phyloP scores from a whole-genome alignment of 208 protist species.

The Leptomonas seymouri region DNA sequence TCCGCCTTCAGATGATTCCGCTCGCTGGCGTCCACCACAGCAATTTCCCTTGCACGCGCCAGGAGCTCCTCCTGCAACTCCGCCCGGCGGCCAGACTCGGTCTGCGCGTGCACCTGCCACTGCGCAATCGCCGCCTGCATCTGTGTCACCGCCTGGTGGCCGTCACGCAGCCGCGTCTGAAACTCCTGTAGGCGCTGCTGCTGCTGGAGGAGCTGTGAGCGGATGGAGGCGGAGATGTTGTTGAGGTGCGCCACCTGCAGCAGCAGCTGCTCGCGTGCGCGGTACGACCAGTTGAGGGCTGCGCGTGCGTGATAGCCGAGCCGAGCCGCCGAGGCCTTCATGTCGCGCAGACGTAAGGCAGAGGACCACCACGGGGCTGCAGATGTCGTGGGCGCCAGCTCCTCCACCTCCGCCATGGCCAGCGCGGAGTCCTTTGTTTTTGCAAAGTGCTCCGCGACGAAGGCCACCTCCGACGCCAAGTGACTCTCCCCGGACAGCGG shows the following conservation, averaged over 20 bases:
- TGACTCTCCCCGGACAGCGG: constrained; percentile 25
- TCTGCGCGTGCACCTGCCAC: constrained; percentile 39
- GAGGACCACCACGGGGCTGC: constrained; percentile 72
- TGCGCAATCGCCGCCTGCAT: constrained; percentile 38
- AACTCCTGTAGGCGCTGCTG: constrained; percentile 57
- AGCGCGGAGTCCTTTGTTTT: constrained; percentile 26
- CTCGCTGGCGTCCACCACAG: constrained; percentile 28
- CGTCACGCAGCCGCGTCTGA: constrained; percentile 26
- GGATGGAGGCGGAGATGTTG: constrained; percentile 39
- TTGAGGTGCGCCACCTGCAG: constrained; percentile 61
- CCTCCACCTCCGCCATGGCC: constrained; percentile 26
- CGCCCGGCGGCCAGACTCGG: constrained; percentile 33
- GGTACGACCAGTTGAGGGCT: constrained; percentile 47
- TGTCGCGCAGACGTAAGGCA: constrained; percentile 65
- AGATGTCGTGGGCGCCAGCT: constrained; percentile 29
- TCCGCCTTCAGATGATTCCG: constrained; percentile 47
- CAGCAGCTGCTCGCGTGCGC: constrained; percentile 65
- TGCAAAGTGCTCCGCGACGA: constrained; percentile 31
- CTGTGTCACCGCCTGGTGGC: constrained; percentile 18
- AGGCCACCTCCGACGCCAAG: constrained; percentile 36
- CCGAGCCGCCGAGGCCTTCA: constrained; percentile 66
- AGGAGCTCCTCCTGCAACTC: constrained; percentile 54
- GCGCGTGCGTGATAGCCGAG: constrained; percentile 72
- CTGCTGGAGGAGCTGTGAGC: constrained; percentile 58
- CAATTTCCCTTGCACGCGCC: constrained; percentile 18